Evolutionary conservation across 2,329 filamentous ascomycete genomes (phyloP), one percentile per base, ranked within the genome.

Genomic region (Colletotrichum nymphaeae): DNA sequence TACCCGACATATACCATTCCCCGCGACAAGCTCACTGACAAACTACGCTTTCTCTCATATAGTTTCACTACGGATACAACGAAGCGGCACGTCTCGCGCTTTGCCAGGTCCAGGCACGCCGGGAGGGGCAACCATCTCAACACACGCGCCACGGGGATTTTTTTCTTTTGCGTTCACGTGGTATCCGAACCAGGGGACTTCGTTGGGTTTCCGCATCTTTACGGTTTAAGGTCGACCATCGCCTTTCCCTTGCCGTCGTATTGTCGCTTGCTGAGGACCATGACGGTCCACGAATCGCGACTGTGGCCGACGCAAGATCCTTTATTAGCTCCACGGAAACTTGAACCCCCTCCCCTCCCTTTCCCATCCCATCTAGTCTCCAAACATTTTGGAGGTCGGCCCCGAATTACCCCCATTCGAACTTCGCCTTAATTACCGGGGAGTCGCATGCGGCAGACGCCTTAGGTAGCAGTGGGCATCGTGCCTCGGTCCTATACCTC

Each of bases 281-380:
- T 46, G 55, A 46, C 67, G 70, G 60, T 73, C 67, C 60, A 70
- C 67, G 70, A 65, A 73, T 70, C 60, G 55, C 70, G 59, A 73
- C 26, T 26, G 59, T 64, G 53, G 55, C 60, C 66, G 59, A 65
- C 28, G 55, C 60, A 46, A 60, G 59, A 70, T 64, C 42, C 42
- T 37, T 67, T 57, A 57, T 67, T 57, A 57, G 57, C 55, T 32
- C 32, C 16, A 26, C 26, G 19, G 26, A 32, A 16, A 28, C 37
- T 16, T 30, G 30, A 37, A 42, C n/a, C 55, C 42, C 32, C 42
- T n/a, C 42, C 19, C 16, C 42, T 22, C 42, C 19, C 7, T 22
- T 49, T 19, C 19, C 42, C n/a, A 16, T 37, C 35, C 59, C 32
- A 24, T 5, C 59, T 30, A 56, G 46, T 59, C 55, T 35, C 52